Percentiles rank a stretch among this genome's conserved stretches.
phyloP scores from a whole-genome alignment of 2,329 filamentous ascomycete species.

The Fusarium tanahbumbuense region DNA sequence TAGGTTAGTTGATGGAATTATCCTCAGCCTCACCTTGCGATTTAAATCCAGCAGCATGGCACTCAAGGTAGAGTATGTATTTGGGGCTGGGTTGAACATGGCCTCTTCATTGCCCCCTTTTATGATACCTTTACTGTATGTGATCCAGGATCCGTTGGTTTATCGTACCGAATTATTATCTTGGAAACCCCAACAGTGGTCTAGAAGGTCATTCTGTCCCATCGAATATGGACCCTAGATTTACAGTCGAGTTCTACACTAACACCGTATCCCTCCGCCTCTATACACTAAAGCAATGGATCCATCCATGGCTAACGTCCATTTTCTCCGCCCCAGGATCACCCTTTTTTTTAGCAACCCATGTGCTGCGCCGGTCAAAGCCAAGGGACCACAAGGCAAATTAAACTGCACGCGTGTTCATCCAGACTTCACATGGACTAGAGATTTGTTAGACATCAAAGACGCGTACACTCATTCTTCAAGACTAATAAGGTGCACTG shows the following conservation, averaged over 20 bases:
- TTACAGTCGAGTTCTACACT: conserved; percentile 1
- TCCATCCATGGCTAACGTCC: neutral
- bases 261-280: neutral
- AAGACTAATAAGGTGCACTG: neutral
- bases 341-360: conserved; percentile 43
- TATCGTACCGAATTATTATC: conserved; percentile 4
- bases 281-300: neutral
- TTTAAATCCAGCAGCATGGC: neutral
- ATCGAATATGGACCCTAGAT: conserved; percentile 23
- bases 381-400: conserved; percentile 25
- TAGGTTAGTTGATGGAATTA: conserved; percentile 3
- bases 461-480: conserved; percentile 12
- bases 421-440: conserved; percentile 13
- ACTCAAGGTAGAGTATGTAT: neutral
- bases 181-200: conserved; percentile 6
- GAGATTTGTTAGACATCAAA: neutral
- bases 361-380: conserved; percentile 18
- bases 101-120: conserved; percentile 34
- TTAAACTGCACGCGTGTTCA: conserved; percentile 30
- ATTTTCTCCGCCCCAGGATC: conserved; percentile 20
- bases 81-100: conserved; percentile 18
- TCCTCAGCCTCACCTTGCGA: conserved; percentile 29
- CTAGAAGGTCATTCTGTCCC: conserved; percentile 21
- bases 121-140: neutral
- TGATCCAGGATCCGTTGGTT: conserved; percentile 1